phyloP scores from a whole-genome alignment of 768 basidiomycete species.

The Asterophora parasitica region DNA sequence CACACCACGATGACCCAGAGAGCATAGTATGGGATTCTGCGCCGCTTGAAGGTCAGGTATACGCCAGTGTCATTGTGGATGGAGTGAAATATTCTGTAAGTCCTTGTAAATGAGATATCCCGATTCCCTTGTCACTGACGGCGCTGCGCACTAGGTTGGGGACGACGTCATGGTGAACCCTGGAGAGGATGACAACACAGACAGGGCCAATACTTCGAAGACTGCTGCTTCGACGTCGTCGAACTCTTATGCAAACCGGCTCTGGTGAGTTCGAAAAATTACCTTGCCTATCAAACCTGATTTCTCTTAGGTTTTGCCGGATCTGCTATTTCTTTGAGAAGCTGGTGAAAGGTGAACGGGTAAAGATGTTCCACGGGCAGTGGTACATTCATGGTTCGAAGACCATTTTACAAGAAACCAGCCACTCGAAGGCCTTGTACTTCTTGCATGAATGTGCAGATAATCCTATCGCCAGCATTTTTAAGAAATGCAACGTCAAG shows the following conservation, averaged over 20 bases:
- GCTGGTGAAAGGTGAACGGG: slow-evolving; percentile 13
- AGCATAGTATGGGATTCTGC: slow-evolving; percentile 29
- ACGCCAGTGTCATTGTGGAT: slow-evolving; percentile 48
- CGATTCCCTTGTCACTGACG: background rate
- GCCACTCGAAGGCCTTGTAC: slow-evolving; percentile 59
- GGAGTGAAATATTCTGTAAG: slow-evolving; percentile 51
- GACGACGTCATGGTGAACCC: slow-evolving; percentile 62
- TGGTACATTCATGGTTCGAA: slow-evolving; percentile 68
- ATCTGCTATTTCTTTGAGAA: slow-evolving; percentile 60
- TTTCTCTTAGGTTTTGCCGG: slow-evolving; percentile 57
- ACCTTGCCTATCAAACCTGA: background rate
- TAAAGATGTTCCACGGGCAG: slow-evolving; percentile 63
- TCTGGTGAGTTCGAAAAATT: slow-evolving; percentile 49
- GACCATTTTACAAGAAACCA: slow-evolving; percentile 60
- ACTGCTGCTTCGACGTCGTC: slow-evolving; percentile 38
- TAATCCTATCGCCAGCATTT: slow-evolving; percentile 50
- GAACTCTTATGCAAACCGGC: slow-evolving; percentile 52
- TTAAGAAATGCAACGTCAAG: slow-evolving; percentile 50
- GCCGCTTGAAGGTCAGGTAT: slow-evolving; percentile 27
- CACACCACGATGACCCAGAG: slow-evolving; percentile 31
- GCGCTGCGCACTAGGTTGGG: slow-evolving; percentile 40
- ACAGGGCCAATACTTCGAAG: slow-evolving; percentile 35
- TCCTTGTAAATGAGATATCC: background rate
- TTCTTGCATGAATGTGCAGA: slow-evolving; percentile 54
- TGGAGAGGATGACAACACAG: slow-evolving; percentile 42